Evolutionary conservation across 192 early-diverging fungal species (phyloP), one percentile per base, ranked within the genome.

Genomic region (Coemansia sp.): DNA sequence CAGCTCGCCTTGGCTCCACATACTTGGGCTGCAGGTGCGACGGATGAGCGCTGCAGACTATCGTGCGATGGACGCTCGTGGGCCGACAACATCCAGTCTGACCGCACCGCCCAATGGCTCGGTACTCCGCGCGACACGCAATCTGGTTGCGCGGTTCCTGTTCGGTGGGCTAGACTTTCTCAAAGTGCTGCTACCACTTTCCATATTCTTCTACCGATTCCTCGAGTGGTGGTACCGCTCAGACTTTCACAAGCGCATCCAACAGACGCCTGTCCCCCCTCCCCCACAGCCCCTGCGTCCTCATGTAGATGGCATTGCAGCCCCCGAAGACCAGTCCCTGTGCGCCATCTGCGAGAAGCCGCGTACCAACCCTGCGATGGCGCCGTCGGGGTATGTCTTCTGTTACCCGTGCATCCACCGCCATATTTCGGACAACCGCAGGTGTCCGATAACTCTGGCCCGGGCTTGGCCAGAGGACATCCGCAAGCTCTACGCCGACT

Each of bases 171-270:
- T 96, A 21, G 88, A 93, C 26, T 78, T 90, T 62, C 84, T 94
- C 34, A 89, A 91, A 61, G 85, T 87, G 2, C 60, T 90, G 16
- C 73, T 98, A 56, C 95, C 94, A 23, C 85, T 94, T 83, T 89
- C 90, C 0, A 92, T 98, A 19, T 95, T 98, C 78, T 90, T 93
- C 70, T 96, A 90, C 80, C 90, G 90, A 58, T 98, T 98, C 69
- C 69, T 95, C 58, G 95, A 96, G 75, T 98, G 95, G 95, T 98
- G 94, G 94, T 92, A 94, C 70, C 83, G 88, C 26, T 90, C 89
- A 12, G 92, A 93, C 60, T 93, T 90, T 56, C 85, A 89, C 68
- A 84, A 86, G 24, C 54, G 55, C 23, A 54, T 67, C n/a, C 76
- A 70, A 74, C 69, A 65, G 64, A 58, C 62, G 64, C 85, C 84